phyloP scores from a whole-genome alignment of 768 basidiomycete species.

The Gloeopeniophorella convolvens region DNA sequence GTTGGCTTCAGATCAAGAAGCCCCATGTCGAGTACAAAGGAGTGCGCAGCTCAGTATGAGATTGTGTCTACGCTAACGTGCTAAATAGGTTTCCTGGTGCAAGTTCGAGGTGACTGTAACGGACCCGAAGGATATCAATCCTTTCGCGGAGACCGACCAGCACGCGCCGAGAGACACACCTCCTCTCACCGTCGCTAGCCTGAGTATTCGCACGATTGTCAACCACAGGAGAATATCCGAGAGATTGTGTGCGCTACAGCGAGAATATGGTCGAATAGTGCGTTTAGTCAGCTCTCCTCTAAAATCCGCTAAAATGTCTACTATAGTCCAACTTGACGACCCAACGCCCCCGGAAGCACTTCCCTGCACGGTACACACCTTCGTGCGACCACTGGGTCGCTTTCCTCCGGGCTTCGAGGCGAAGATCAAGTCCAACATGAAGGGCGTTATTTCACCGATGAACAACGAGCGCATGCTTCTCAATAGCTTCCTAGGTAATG shows the following conservation, averaged over 20 bases:
- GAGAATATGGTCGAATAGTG: constrained; percentile 75
- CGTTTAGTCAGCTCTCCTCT: constrained; percentile 19
- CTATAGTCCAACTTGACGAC: constrained; percentile 80
- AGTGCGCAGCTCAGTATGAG: constrained; percentile 38
- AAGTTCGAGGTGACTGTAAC: constrained; percentile 81
- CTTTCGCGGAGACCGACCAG: constrained; percentile 66
- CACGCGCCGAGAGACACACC: constrained; percentile 74
- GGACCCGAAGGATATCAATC: constrained; percentile 85
- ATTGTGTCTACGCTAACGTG: background rate
- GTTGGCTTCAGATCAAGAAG: constrained; percentile 86
- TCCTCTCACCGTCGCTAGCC: constrained; percentile 84
- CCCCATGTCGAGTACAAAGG: constrained; percentile 72
- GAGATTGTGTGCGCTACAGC: constrained; percentile 85
- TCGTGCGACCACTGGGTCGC: constrained; percentile 81
- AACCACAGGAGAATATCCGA: constrained; percentile 93
- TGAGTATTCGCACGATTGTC: constrained; percentile 83
- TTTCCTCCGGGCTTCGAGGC: constrained; percentile 83
- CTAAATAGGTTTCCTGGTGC: constrained; percentile 85
- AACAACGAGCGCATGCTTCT: constrained; percentile 83
- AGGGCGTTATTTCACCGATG: constrained; percentile 65
- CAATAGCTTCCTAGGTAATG: constrained; percentile 65
- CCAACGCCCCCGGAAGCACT: constrained; percentile 84
- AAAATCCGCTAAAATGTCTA: background rate
- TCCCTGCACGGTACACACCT: constrained; percentile 77
- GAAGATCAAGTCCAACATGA: constrained; percentile 54